Evolutionary conservation across 768 basidiomycete species (phyloP), one percentile per base, ranked within the genome.

Genomic region (Kwoniella heveanensis): DNA sequence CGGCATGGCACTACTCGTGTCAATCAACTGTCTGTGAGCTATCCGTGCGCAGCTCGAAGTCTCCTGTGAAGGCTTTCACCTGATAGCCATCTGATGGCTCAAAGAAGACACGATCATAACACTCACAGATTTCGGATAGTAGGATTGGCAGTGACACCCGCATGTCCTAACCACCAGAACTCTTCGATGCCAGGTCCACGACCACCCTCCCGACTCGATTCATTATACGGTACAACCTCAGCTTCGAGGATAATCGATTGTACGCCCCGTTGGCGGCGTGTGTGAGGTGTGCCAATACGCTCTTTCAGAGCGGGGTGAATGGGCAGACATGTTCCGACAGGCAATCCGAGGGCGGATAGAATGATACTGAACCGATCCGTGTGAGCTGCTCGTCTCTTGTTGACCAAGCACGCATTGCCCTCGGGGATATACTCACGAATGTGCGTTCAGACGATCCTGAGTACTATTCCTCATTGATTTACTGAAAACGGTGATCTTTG

Each of bases 401-500:
- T 58, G 27, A n/a, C n/a, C n/a, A n/a, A n/a, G n/a, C n/a, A n/a
- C 27, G 48, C 50, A 21, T n/a, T n/a, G n/a, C n/a, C n/a, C n/a
- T n/a, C n/a, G n/a, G n/a, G 37, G 26, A 36, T 25, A 57, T 62
- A 62, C 79, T 63, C 21, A 82, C 81, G 76, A 58, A 71, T 87
- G 91, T 10, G 91, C 81, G n/a, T 83, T 88, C 50, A 82, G 68
- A 30, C 93, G 84, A 72, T 94, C 92, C 56, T 80, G 57, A 0
- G 92, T 95, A 27, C 90, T 92, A 71, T 95, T 86, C 19, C 92
- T 81, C 61, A 85, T 88, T 71, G 89, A 92, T 80, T 97, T 95
- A 82, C 90, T 92, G 76, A 88, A 92, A 44, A 95, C 92, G 0
- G 81, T 87, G 64, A 94, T 88, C 32, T 80, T 81, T 4, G 83